These are phyloP conservation scores for Penicillium sp. DNA, from an alignment of 2,329 filamentous ascomycete genomes.

Conservation along the genomic window DNA sequence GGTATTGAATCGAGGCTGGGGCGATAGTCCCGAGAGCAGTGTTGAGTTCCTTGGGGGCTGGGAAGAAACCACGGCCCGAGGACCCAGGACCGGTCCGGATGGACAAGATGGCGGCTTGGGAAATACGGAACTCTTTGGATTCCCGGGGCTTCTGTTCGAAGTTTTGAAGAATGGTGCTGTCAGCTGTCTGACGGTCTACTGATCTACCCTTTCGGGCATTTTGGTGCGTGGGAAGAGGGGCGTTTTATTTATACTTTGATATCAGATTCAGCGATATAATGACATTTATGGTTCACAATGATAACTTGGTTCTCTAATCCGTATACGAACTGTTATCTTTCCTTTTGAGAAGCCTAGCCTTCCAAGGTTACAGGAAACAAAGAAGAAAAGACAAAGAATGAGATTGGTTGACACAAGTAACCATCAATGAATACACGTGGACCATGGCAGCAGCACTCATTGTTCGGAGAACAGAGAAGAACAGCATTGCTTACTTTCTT, in stretches of 20 bases:
- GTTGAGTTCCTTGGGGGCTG: slow-evolving; percentile 82
- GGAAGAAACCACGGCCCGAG: slow-evolving; percentile 67
- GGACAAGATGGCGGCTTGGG: slow-evolving; percentile 57
- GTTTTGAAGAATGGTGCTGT: slow-evolving; percentile 90
- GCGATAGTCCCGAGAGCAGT: slow-evolving; percentile 86
- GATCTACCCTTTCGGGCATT: slow-evolving; percentile 25
- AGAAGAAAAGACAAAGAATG: too few species aligned
- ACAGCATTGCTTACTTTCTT: too few species aligned
- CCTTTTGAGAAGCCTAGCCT: too few species aligned
- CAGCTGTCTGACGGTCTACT: slow-evolving; percentile 87
- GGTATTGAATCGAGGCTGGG: slow-evolving; percentile 89
- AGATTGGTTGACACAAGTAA: too few species aligned
- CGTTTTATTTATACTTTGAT: background rate
- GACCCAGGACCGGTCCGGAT: slow-evolving; percentile 44
- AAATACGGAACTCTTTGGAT: slow-evolving; percentile 86
- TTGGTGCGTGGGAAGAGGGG: background rate
- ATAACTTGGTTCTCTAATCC: too few species aligned
- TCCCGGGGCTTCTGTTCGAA: slow-evolving; percentile 92
- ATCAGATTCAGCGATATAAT: background rate
- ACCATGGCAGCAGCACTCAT: too few species aligned
- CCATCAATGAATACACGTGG: too few species aligned
- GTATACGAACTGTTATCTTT: too few species aligned
- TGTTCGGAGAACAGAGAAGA: too few species aligned
- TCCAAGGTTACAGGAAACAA: too few species aligned
- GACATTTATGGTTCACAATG: background rate